A percentile compares a stretch with the other conserved stretches of the same genome.
phyloP scores from a whole-genome alignment of 768 basidiomycete species.

The Coprinopsis strossmayeri region DNA sequence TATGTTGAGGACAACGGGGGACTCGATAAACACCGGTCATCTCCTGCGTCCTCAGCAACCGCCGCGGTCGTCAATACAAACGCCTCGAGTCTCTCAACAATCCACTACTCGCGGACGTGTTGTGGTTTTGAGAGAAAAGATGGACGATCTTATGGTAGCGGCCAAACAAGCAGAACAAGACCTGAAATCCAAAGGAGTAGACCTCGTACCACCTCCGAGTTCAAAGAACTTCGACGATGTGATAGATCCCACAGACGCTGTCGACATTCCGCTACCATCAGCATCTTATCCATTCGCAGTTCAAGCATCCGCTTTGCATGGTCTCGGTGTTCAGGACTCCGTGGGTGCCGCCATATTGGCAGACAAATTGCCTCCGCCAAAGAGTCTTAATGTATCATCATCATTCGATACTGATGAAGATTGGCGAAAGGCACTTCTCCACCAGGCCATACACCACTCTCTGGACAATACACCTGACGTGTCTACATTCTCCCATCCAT shows the following conservation, averaged over 20 bases:
- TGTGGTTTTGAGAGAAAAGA: constrained; percentile 78
- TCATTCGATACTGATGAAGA: constrained; percentile 50
- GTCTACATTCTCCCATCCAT: constrained; percentile 39
- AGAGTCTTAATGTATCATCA: constrained; percentile 52
- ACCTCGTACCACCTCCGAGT: constrained; percentile 15
- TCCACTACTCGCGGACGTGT: constrained; percentile 47
- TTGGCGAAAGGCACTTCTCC: constrained; percentile 73
- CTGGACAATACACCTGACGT: constrained; percentile 47
- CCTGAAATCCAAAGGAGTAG: constrained; percentile 34
- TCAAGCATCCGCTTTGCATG: constrained; percentile 68
- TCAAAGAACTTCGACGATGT: constrained; percentile 40
- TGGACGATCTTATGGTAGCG: constrained; percentile 63
- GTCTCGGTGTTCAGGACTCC: constrained; percentile 68
- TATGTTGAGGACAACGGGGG: constrained; percentile 58
- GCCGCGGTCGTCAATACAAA: constrained; percentile 29
- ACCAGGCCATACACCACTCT: constrained; percentile 75
- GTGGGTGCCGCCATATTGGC: constrained; percentile 72
- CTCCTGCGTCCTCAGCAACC: constrained; percentile 23
- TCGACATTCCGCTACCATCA: constrained; percentile 70
- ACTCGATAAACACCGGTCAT: constrained; percentile 46
- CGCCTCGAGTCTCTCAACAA: constrained; percentile 28
- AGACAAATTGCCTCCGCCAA: constrained; percentile 61
- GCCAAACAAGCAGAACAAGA: constrained; percentile 74
- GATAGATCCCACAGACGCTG: constrained; percentile 80
- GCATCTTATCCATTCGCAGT: constrained; percentile 66